Evolutionary conservation across 1,284 basidiomycete species (phyloP), one percentile per base, ranked within the genome.

Genomic region (Cryptococcus sp.): DNA sequence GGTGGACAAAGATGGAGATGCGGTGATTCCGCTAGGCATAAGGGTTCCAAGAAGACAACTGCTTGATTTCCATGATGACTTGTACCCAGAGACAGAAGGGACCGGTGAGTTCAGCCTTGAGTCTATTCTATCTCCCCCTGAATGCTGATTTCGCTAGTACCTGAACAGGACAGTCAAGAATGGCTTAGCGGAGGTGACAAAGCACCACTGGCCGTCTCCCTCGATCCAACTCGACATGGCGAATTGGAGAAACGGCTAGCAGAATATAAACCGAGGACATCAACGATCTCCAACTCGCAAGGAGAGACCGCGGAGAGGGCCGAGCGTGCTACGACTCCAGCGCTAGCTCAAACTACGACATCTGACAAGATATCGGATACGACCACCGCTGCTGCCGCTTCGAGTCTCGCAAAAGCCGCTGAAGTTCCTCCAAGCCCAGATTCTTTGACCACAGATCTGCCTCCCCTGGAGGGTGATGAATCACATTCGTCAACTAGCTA

Each of bases 61-160:
- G 46, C 70, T 80, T 46, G 79, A 80, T 57, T 80, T 74, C 50
- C 76, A 79, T 50, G 61, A 63, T 3, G 78, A 79, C 46, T 61
- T 79, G 31, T 79, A 70, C 51, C 79, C 79, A 8, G 70, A 74
- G 7, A 61, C 74, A 11, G 8, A 47, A 0, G 66, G 71, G 6
- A 62, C 59, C 4, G 52, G 72, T 74, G 50, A 56, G 71, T 67
- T 5, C 4, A 4, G 10, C 32, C 43, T 23, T 23, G 23, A 23
- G 23, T 23, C 23, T 23, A 23, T 23, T 23, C 23, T 23, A 23
- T 23, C 23, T 23, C 23, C 23, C 23, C 23, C 23, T 23, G 14
- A 37, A 41, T 32, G 60, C 61, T 65, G 60, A 66, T 45, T 15
- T 30, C 38, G n/a, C 32, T 47, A 69, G 73, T 68, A 4, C 66